A percentile compares a stretch with the other conserved stretches of the same genome.
Evolutionary conservation across 768 basidiomycete genomes (phyloP).

Genomic region (Lactifluus subvellereus): DNA sequence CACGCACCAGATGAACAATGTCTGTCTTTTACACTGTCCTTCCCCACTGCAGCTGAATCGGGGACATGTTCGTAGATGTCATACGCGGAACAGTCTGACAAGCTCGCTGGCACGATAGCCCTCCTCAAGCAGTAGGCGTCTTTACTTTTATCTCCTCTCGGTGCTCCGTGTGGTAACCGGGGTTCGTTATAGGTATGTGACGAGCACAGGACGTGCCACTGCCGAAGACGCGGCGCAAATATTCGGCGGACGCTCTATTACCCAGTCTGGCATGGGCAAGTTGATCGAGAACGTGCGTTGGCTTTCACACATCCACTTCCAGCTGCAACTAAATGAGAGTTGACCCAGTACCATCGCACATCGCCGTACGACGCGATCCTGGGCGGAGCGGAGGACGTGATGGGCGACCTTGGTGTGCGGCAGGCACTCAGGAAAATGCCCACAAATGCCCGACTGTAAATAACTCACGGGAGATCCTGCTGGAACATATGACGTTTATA

Average conservation of each 20-base stretch:
- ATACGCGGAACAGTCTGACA: conserved; percentile 77
- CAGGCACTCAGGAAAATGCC: conserved; percentile 72
- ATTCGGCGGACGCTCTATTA: conserved; percentile 87
- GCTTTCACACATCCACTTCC: background rate
- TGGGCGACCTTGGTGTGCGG: conserved; percentile 68
- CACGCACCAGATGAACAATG: conserved; percentile 90
- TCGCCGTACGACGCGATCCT: conserved; percentile 82
- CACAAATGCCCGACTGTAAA: conserved; percentile 39
- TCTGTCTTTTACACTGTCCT: conserved; percentile 29
- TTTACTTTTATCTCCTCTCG: background rate
- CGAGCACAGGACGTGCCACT: conserved; percentile 57
- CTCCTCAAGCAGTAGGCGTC: conserved; percentile 75
- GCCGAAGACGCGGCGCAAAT: conserved; percentile 77
- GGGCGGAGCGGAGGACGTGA: conserved; percentile 71
- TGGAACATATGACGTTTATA: background rate
- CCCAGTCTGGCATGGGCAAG: conserved; percentile 82
- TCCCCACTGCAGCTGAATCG: conserved; percentile 17
- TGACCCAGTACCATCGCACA: conserved; percentile 66
- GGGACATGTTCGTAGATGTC: conserved; percentile 53
- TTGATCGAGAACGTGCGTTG: conserved; percentile 63
- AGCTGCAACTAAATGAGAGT: background rate
- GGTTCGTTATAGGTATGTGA: conserved; percentile 48
- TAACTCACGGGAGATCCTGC: background rate
- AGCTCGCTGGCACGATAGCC: conserved; percentile 84
- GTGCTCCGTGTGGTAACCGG: conserved; percentile 11